Evolutionary conservation across 2,329 filamentous ascomycete genomes (phyloP), one percentile per base, ranked within the genome.

Genomic region (Rhynchosporium graminicola): DNA sequence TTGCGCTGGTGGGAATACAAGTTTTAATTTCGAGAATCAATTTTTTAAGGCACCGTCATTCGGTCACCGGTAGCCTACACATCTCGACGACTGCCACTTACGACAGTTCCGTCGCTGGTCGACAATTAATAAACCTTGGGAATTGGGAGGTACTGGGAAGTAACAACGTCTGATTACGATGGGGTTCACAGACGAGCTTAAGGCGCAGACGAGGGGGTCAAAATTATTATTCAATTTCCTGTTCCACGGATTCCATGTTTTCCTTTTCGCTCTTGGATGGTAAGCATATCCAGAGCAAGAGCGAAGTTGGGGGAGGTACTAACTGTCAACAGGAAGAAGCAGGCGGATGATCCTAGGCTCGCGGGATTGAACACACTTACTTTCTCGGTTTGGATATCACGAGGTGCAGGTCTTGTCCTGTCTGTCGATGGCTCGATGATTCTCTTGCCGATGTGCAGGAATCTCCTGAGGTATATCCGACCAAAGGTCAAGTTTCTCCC

Each of bases 341-440:
- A 99, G 80, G 81, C 77, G 40, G 69, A 74, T 4, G 89, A 97
- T 73, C 65, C 74, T 9, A 85, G 85, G 62, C 81, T 99, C 33
- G 88, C 88, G 4, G 84, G 84, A 47, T 83, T 99, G 52, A 99
- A 99, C 77, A 84, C 79, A 0, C 85, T 99, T 55, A 82, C 83
- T 60, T 98, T 84, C 77, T 98, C 94, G 3, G 95, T 99, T 61
- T 99, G 94, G 94, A 85, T 97, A 63, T 98, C 95, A 33, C 87
- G 95, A 82, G 95, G 94, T 74, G 94, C 95, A 59, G 95, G 92
- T 71, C 79, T 99, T 46, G 89, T 91, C 5, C 81, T 99, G 63
- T 89, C 88, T 1, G 84, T 97, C 60, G 93, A 99, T 78, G 87
- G 86, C 61, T 89, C 91, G 73, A 81, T 98, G 68, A 97, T 99